Percentiles rank a stretch among this genome's conserved stretches.
phyloP scores from a whole-genome alignment of 2,329 filamentous ascomycete species.

The Aspergillus vadensis region DNA sequence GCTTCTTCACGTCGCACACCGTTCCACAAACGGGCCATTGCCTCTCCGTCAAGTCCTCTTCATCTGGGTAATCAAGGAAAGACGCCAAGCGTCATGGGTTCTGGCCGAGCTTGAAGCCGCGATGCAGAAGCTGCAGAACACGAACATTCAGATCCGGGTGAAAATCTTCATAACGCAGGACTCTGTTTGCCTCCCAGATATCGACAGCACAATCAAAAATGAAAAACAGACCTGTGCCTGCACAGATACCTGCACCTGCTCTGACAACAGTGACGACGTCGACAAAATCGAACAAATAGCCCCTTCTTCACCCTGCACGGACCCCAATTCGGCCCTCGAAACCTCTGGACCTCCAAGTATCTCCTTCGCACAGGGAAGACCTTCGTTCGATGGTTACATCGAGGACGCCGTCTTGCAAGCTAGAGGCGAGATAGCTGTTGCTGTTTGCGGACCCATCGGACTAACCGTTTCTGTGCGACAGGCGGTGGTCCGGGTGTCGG shows the following conservation, averaged over 20 bases:
- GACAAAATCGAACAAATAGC: not conserved
- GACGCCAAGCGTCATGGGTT: not conserved
- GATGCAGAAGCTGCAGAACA: not conserved
- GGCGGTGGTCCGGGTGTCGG: not conserved
- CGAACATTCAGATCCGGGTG: not conserved
- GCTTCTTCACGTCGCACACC: not conserved
- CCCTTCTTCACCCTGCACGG: not conserved
- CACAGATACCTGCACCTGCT: not conserved
- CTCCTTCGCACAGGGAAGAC: not conserved
- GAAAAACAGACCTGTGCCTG: not conserved
- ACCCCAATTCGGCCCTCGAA: not conserved
- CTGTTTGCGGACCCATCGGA: not conserved
- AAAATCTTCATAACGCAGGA: not conserved
- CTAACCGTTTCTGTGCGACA: conserved; percentile 1
- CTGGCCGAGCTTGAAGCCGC: not conserved
- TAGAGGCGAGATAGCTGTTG: not conserved
- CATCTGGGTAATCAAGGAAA: not conserved
- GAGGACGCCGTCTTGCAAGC: not conserved
- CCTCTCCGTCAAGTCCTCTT: not conserved
- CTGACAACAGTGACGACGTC: not conserved
- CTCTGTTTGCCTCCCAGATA: not conserved
- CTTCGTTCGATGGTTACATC: not conserved
- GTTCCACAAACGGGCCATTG: not conserved
- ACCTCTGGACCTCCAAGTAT: not conserved
- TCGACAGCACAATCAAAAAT: not conserved